Conservation (phyloP, 148 eudicot species). For the Dianthus caryophyllus region DNA sequence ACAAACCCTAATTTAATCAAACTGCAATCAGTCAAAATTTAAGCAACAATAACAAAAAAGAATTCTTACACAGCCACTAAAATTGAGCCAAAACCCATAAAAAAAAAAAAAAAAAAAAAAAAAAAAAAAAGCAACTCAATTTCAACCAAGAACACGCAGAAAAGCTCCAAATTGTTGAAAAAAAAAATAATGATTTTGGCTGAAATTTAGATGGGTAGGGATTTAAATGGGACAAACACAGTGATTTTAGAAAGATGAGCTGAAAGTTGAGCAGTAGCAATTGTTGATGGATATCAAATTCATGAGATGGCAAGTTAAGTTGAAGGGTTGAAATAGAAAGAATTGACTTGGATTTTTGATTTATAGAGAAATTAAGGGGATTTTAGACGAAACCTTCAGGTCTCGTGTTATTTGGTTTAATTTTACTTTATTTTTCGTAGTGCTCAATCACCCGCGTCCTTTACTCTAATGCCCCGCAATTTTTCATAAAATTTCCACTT, state of each 20-base stretch:
- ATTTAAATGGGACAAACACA: neutral
- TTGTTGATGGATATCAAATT: neutral
- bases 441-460: too few species aligned
- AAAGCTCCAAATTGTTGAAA: neutral
- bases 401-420: too few species aligned
- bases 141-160: neutral
- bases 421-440: too few species aligned
- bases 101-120: neutral
- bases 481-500: too few species aligned
- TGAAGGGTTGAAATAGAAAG: constrained; percentile 7
- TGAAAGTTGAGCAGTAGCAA: constrained; percentile 1
- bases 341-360: neutral
- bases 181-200: neutral
- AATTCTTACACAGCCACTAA: neutral
- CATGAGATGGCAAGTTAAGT: neutral
- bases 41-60: constrained; percentile 7
- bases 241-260: neutral
- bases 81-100: constrained; percentile 5
- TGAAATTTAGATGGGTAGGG: neutral
- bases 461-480: too few species aligned
- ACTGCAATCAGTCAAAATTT: neutral
- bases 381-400: neutral
- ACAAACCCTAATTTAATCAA: neutral
- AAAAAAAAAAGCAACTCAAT: too few species aligned
- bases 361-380: neutral